Conservation (phyloP, 805 yeast genomes). For the Brettanomyces custersianus region DNA sequence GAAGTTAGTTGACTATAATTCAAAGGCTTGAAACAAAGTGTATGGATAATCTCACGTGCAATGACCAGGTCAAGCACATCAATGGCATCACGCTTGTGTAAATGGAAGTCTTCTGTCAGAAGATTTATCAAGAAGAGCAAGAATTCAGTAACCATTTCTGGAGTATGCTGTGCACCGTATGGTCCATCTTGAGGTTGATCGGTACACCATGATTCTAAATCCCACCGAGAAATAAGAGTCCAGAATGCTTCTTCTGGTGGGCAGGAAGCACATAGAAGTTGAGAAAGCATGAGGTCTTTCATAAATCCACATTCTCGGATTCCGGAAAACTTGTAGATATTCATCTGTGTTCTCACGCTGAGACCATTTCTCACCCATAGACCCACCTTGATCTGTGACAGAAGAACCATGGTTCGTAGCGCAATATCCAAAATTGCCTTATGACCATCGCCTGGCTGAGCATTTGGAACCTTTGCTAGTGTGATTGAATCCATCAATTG, state of each 20-base stretch:
- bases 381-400: slow-evolving; percentile 82
- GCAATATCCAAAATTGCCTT: slow-evolving; percentile 59
- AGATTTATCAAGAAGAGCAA: slow-evolving; percentile 57
- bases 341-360: slow-evolving; percentile 69
- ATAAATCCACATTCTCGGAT: slow-evolving; percentile 76
- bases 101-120: slow-evolving; percentile 56
- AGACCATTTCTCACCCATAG: slow-evolving; percentile 93
- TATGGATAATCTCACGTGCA: slow-evolving; percentile 68
- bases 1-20: slow-evolving; percentile 62
- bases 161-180: slow-evolving; percentile 22
- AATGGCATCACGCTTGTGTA: slow-evolving; percentile 39
- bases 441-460: slow-evolving; percentile 11
- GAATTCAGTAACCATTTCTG: slow-evolving; percentile 68
- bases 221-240: slow-evolving; percentile 64
- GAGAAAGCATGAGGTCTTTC: slow-evolving; percentile 69
- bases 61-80: slow-evolving; percentile 44
- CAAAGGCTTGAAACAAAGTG: slow-evolving; percentile 67
- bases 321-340: slow-evolving; percentile 68
- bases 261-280: slow-evolving; percentile 41
- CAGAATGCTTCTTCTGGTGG: slow-evolving; percentile 46
- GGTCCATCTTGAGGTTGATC: slow-evolving; percentile 37
- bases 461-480: slow-evolving; percentile 2
- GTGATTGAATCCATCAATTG: slow-evolving; percentile 7
- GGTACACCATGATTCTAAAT: slow-evolving; percentile 41
- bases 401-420: slow-evolving; percentile 61